Base-by-base conservation (phyloP, 2,329 filamentous ascomycete species). In the Fusarium subtropicale region DNA sequence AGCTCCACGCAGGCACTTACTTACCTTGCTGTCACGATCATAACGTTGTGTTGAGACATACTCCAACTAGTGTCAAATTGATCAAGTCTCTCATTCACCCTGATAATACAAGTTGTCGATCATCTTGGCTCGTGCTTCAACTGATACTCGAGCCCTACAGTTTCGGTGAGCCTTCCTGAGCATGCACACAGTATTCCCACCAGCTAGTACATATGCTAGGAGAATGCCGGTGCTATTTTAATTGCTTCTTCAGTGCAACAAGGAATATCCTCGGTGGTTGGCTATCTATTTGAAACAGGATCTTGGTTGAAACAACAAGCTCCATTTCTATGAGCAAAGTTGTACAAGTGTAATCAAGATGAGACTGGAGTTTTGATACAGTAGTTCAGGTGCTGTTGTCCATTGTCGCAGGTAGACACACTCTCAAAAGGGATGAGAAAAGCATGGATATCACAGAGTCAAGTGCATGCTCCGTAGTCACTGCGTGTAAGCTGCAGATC, bases 291-390 rank as follows among this genome's bases (percentile, higher is more conserved):
- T 41, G 52, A 59, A 64, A 64, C 60, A 51, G 41, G 28, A 30
- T 46, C 22, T 42, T 56, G 34, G 36, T 26, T n/a, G n/a, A 47
- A 44, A 63, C 60, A 24, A 45, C 36, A n/a, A 39, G 48, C 45
- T 56, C 33, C 39, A 33, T 39, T 7, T 24, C 24, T 48, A 13
- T 15, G 20, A 50, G 11, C 20, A 16, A 22, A 30, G 44, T 57
- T 36, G 44, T 24, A 57, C 57, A 57, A 13, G 38, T 50, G 38
- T 36, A 22, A 58, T 58, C 45, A 58, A 41, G 15, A 42, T 46
- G 60, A 46, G 33, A 24, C 51, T 41, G 24, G 44, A 7, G 36
- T 39, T 22, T 33, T 16, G 51, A 38, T 26, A 18, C 28, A 26
- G 41, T 26, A 33, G 18, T 28, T 16, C 22, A 51, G 33, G 20